Percentiles rank a stretch among this genome's conserved stretches.
phyloP scores from a whole-genome alignment of 75 land plant species.

The Ceratopteris richardii region DNA sequence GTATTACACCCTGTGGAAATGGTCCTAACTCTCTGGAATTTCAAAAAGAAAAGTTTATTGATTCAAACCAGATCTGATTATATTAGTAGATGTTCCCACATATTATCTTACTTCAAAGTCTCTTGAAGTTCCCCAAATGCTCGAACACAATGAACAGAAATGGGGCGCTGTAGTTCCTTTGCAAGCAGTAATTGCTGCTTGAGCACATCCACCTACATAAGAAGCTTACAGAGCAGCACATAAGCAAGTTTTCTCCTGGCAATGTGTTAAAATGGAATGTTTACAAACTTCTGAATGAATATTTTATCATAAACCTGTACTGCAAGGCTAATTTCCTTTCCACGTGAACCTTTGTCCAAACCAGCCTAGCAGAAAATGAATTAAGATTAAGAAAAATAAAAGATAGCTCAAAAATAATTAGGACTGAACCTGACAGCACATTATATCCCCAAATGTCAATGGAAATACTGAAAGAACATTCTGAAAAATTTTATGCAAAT shows the following conservation, averaged over 20 bases:
- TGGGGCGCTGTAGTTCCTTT: slow-evolving; percentile 59
- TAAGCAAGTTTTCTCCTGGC: too few relatives aligned
- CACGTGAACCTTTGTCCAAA: slow-evolving; percentile 68
- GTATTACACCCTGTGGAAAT: slow-evolving; percentile 86
- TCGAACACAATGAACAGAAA: slow-evolving; percentile 83
- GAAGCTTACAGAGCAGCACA: too few relatives aligned
- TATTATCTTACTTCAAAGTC: slow-evolving; percentile 38
- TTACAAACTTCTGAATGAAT: too few relatives aligned
- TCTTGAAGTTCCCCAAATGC: slow-evolving; percentile 77
- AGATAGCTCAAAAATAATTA: too few relatives aligned
- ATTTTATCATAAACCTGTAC: slow-evolving; percentile 34
- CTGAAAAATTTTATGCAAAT: too few relatives aligned
- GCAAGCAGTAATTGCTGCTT: slow-evolving; percentile 74
- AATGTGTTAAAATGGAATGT: too few relatives aligned
- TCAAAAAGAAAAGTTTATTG: background rate
- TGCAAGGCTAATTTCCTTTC: slow-evolving; percentile 42
- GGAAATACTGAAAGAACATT: too few relatives aligned
- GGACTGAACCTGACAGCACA: too few relatives aligned
- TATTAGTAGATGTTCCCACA: background rate
- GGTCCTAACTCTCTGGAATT: slow-evolving; percentile 53
- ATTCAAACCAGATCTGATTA: slow-evolving; percentile 3
- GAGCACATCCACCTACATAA: slow-evolving; percentile 58
- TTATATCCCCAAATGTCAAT: too few relatives aligned
- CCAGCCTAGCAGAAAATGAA: slow-evolving; percentile 41
- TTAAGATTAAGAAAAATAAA: too few relatives aligned